phyloP scores from a whole-genome alignment of 2,329 filamentous ascomycete genomes.

The Periconia macrospinosa region DNA sequence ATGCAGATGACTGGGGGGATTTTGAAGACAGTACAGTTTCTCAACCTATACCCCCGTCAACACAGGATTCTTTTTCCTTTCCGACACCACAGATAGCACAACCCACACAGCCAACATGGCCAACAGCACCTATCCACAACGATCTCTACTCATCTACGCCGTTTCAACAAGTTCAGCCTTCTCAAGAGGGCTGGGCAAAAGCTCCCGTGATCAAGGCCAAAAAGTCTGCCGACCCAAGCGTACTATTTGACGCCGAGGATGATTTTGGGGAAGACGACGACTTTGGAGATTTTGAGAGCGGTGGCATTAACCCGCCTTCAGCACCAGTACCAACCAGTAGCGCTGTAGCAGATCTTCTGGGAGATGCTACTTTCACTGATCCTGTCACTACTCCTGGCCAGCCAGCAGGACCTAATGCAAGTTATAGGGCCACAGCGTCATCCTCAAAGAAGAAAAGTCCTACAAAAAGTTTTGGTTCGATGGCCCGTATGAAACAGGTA shows the following conservation, averaged over 20 bases:
- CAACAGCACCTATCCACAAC: neutral
- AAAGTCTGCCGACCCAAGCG: conserved; percentile 38
- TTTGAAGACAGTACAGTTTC: conserved; percentile 37
- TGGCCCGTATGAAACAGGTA: conserved; percentile 6
- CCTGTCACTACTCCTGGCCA: conserved; percentile 9
- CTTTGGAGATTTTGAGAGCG: conserved; percentile 42
- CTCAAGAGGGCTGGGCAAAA: conserved; percentile 23
- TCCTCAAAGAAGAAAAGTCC: conserved; percentile 11
- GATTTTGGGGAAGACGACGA: conserved; percentile 37
- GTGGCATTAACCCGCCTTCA: conserved; percentile 9
- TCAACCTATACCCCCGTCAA: conserved; percentile 3
- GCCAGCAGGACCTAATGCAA: neutral
- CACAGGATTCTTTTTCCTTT: conserved; percentile 22
- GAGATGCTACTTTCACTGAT: conserved; percentile 27
- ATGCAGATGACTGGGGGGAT: conserved; percentile 46
- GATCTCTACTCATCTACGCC: conserved; percentile 18
- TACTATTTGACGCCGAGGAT: conserved; percentile 46
- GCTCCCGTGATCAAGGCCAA: conserved; percentile 34
- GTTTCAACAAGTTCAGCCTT: conserved; percentile 8
- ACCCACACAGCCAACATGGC: conserved; percentile 10
- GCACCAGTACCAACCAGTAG: conserved; percentile 8
- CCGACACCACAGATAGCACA: conserved; percentile 12
- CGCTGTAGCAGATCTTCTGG: conserved; percentile 28
- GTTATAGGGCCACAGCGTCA: conserved; percentile 1
- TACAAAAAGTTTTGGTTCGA: conserved; percentile 17